Conservation (phyloP, 179 eudicot genomes). For the Pouteria campechiana region DNA sequence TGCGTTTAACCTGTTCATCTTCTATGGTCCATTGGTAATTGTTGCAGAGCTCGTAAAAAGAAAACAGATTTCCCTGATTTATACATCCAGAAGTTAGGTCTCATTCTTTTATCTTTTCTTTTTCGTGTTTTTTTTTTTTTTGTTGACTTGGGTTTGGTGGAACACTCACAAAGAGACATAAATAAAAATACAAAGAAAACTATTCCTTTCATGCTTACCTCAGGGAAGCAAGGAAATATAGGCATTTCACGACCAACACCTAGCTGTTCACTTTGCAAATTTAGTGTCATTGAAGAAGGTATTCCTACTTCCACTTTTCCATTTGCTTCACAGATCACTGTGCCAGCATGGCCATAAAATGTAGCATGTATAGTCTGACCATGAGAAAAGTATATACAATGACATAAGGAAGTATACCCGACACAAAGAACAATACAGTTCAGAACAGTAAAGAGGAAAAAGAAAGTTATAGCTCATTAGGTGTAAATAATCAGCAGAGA, state of each 20-base stretch:
- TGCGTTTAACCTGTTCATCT: conserved; percentile 36
- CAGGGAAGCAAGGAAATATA: conserved; percentile 51
- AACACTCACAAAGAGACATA: not conserved
- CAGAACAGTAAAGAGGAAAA: too few species aligned
- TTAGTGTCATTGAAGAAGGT: conserved; percentile 55
- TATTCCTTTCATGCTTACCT: conserved; percentile 30
- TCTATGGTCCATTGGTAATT: conserved; percentile 64
- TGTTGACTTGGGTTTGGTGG: conserved; percentile 1
- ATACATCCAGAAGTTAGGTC: too few species aligned
- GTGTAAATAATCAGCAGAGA: too few species aligned
- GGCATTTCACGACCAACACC: conserved; percentile 69
- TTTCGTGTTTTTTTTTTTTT: too few species aligned
- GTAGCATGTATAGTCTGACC: conserved; percentile 52
- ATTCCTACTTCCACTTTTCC: conserved; percentile 57
- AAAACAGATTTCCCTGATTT: conserved; percentile 81
- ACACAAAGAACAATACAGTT: too few species aligned
- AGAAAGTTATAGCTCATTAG: too few species aligned
- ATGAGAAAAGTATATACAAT: too few species aligned
- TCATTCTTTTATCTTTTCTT: too few species aligned
- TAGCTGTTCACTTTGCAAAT: conserved; percentile 68
- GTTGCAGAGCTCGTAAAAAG: conserved; percentile 78
- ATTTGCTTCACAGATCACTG: conserved; percentile 48
- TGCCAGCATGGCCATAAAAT: conserved; percentile 43
- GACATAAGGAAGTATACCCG: too few species aligned
- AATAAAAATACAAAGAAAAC: not conserved